Evolutionary conservation across 371 early-diverging fungal species (phyloP), one percentile per base, ranked within the genome.

Genomic region (Haplosporangium sp.): DNA sequence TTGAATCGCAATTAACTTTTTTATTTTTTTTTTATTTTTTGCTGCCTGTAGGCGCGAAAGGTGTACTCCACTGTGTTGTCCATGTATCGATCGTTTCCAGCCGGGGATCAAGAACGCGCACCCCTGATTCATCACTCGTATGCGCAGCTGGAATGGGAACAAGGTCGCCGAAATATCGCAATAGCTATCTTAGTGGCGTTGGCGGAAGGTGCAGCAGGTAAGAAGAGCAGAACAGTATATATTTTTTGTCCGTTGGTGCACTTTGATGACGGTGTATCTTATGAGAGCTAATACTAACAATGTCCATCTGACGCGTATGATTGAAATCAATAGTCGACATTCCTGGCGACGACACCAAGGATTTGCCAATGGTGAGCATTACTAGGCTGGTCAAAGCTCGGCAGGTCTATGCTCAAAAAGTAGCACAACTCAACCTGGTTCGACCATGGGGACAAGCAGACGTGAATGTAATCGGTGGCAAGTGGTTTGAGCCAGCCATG

Each of bases 1-100:
- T 14, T 29, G 46, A 46, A 6, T 8, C 37, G 11, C 5, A 36
- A 13, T n/a, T 51, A 40, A 6, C 42, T 13, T 50, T 6, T 37
- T 36, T 41, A 6, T 61, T 29, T 0, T 0, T 9, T 6, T 23
- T 23, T 59, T 36, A 38, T 18, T 36, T 18, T 36, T 10, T 21
- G 20, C 29, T 11, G 9, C 38, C 43, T 8, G 6, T 75, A 92
- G 92, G 90, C 93, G 2, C 84, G 89, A 2, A 90, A 89, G 74
- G 89, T 92, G 0, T 91, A 89, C 64, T 61, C 81, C 47, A 89
- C 89, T 18, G 89, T 86, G 9, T 65, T 92, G 12, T 73, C 83
- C 6, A 84, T 86, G 58, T 90, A 83, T 62, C 84, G 69, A 7
- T 64, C 68, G 0, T 87, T 88, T 52, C 86, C 87, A 0, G 64